Evolutionary conservation across 257 asterid species (phyloP), one percentile per base, ranked within the genome.

Genomic region (Handroanthus guayacan): DNA sequence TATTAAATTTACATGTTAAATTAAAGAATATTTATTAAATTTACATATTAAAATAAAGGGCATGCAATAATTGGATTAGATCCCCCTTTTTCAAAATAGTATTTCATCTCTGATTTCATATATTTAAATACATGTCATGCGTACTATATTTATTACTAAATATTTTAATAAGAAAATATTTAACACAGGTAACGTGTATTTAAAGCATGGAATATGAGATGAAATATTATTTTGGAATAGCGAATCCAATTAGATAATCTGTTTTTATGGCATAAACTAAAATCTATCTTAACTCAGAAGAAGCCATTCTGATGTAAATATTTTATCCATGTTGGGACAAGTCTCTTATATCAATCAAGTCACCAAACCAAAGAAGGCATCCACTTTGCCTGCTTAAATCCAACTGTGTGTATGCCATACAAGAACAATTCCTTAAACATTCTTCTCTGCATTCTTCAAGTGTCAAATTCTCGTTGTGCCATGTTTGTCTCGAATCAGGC

Each of bases 281-380:
- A 25, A 25, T 25, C 31, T 75, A 80, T 81, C 75, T 48, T 48
- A 67, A 12, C 72, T 80, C 84, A 3, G 84, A 54, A 16, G 80
- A 61, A 31, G 76, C 38, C 80, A 80, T 74, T 74, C 84, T 70
- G n/a, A 82, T 68, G 57, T 79, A 79, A 17, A 82, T 67, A 75
- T 71, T 67, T 16, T 82, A 71, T 25, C 80, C 83, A 60, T 47
- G n/a, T 48, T 72, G 70, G 57, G 63, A 70, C 7, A 48, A 16
- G 31, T 50, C 75, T 69, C 69, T 82, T 31, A 79, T 50, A 43
- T 85, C 86, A 14, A 57, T 39, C 57, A 81, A 78, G 31, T 81
- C 84, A 14, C 60, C 74, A 1, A 67, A 71, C 86, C 86, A 81
- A 16, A 20, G 47, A 69, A 84, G 67, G 65, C 86, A 84, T 50